Evolutionary conservation across 2,329 filamentous ascomycete genomes (phyloP).

Genomic region (Microdochium nivale): DNA sequence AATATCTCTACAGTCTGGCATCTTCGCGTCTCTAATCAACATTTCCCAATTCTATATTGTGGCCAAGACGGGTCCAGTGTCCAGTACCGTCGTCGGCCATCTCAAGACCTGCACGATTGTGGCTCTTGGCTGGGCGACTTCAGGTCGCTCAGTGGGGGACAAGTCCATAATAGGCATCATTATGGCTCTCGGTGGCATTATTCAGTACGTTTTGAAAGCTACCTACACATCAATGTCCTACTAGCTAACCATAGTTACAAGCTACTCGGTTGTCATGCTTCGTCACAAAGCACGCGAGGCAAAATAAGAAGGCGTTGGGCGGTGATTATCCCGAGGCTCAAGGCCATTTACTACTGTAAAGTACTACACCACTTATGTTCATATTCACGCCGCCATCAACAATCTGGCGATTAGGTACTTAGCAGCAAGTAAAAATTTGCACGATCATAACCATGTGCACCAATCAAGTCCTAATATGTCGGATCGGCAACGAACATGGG

Average conservation of each 20-base stretch:
- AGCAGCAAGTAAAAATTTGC: no score
- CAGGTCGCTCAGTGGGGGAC: constrained; percentile 45
- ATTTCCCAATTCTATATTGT: constrained; percentile 56
- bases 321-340: no score
- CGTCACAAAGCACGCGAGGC: constrained; percentile 25
- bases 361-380: no score
- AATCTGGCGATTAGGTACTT: no score
- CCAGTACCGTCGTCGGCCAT: constrained; percentile 58
- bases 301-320: constrained; percentile 4
- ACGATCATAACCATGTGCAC: no score
- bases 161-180: constrained; percentile 46
- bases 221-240: background rate
- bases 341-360: no score
- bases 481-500: no score
- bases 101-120: constrained; percentile 59
- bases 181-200: constrained; percentile 47
- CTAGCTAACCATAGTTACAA: constrained; percentile 10
- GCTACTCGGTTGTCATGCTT: constrained; percentile 39
- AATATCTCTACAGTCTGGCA: constrained; percentile 39
- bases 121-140: constrained; percentile 51
- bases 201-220: constrained; percentile 33
- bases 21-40: constrained; percentile 57
- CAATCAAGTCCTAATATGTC: no score
- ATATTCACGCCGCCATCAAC: no score
- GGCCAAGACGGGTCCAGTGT: constrained; percentile 52